Evolutionary conservation across 352 stramenopile species (phyloP).

Genomic region (Blastocystis sp.): DNA sequence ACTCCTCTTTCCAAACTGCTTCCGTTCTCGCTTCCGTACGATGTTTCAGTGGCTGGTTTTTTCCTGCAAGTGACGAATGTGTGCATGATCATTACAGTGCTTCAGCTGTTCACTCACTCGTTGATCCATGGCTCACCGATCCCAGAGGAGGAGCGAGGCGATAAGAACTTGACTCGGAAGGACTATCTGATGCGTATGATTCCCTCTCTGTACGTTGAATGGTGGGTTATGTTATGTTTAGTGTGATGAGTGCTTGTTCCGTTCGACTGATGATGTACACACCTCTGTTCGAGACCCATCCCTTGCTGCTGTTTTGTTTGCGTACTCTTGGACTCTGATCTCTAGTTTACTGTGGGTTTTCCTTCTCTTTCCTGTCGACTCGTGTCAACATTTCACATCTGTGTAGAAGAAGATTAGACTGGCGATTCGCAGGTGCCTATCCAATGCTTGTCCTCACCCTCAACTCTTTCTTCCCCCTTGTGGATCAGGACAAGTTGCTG

Average conservation of each 20-base stretch:
- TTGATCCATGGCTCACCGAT: not conserved
- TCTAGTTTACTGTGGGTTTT: constrained; percentile 55
- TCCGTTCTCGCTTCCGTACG: not conserved
- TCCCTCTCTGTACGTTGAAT: not conserved
- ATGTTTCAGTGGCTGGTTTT: not conserved
- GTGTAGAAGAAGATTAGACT: constrained; percentile 21
- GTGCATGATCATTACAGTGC: constrained; percentile 31
- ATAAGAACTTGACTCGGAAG: constrained; percentile 26
- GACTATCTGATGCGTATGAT: not conserved
- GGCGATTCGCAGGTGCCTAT: constrained; percentile 30
- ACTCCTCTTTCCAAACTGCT: not conserved
- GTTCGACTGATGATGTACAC: constrained; percentile 10
- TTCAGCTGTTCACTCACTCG: not conserved
- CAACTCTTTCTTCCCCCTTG: not conserved
- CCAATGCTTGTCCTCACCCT: constrained; percentile 13
- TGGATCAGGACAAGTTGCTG: constrained; percentile 26
- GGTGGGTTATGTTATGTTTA: no score
- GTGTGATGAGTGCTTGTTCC: not conserved
- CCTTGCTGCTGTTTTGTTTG: constrained; percentile 8
- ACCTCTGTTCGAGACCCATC: not conserved
- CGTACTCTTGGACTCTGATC: not conserved
- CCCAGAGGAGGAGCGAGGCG: not conserved
- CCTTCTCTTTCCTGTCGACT: constrained; percentile 60
- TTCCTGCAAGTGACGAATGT: constrained; percentile 22
- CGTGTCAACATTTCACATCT: constrained; percentile 39